Evolutionary conservation across 176 grass and related monocot genomes (phyloP), one percentile per base, ranked within the genome.

Genomic region (Miscanthus lutarioriparius): DNA sequence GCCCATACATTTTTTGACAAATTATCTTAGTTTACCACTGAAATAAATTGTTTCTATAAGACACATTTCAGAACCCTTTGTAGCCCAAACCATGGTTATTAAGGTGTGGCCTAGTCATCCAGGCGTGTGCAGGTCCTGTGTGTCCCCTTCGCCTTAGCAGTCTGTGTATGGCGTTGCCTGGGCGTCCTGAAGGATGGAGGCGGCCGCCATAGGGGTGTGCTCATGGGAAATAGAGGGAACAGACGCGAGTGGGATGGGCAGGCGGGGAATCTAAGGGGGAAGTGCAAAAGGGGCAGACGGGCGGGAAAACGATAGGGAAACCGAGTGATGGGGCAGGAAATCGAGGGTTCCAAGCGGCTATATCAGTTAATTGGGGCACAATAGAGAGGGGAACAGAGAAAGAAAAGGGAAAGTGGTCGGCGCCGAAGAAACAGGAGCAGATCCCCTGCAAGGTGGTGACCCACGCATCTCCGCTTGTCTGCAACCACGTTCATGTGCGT

Each of bases 61-160:
- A 86, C 54, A 5, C 23, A 41, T 74, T 40, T 86, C 22, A 77
- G 25, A 84, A 58, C 3, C 20, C 9, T 66, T 67, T 32, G 64
- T 30, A 56, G 2, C 53, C 53, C 7, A 0, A 22, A 56, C 7
- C 53, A 56, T 56, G 53, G 53, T 22, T 56, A 19, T 22, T 56
- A 56, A 56, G 53, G 53, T 56, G 17, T 54, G 8, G 49, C 49
- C 6, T 20, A 56, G 20, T 22, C 19, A 56, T 56, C 19, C 53
- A 56, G 20, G 20, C 13, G 7, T 56, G 53, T 56, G 53, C 20
- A 0, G 53, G 19, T 22, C 53, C 7, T 56, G 49, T 56, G 20
- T 56, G 53, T 56, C 19, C 51, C 20, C 53, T 56, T 56, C 53
- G 6, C 53, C 19, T 56, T 22, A 56, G 53, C 53, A 22, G 19